These are phyloP conservation scores for Suillus americanus DNA, from an alignment of 768 basidiomycete genomes.

Conservation along the genomic window DNA sequence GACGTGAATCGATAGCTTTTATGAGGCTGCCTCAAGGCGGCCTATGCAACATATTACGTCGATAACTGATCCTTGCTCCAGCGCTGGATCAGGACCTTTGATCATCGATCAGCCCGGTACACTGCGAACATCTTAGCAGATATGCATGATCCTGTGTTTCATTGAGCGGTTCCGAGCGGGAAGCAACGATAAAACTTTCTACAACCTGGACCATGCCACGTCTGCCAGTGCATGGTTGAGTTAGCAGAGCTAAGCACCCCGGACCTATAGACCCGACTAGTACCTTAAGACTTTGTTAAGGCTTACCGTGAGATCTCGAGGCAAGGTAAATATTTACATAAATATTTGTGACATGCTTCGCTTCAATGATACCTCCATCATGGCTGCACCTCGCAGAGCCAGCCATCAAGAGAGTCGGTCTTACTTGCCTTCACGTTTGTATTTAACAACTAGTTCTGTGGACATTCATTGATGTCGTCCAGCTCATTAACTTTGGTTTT, in stretches of 20 bases:
- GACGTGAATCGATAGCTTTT: neutral
- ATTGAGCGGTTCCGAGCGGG: neutral
- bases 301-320: no score
- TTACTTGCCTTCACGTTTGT: constrained; percentile 30
- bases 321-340: neutral
- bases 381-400: constrained; percentile 11
- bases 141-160: neutral
- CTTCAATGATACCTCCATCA: constrained; percentile 16
- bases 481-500: constrained; percentile 58
- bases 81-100: neutral
- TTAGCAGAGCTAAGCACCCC: neutral
- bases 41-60: neutral
- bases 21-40: neutral
- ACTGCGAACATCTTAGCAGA: neutral
- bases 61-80: neutral
- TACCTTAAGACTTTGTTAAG: no score
- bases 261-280: no score
- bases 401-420: constrained; percentile 20
- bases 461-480: constrained; percentile 7
- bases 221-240: neutral
- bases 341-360: neutral
- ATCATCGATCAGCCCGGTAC: neutral
- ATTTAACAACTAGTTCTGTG: neutral
- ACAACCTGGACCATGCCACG: neutral
- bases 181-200: neutral